phyloP scores from a whole-genome alignment of 2,329 filamentous ascomycete genomes.

The Colletotrichum siamense region DNA sequence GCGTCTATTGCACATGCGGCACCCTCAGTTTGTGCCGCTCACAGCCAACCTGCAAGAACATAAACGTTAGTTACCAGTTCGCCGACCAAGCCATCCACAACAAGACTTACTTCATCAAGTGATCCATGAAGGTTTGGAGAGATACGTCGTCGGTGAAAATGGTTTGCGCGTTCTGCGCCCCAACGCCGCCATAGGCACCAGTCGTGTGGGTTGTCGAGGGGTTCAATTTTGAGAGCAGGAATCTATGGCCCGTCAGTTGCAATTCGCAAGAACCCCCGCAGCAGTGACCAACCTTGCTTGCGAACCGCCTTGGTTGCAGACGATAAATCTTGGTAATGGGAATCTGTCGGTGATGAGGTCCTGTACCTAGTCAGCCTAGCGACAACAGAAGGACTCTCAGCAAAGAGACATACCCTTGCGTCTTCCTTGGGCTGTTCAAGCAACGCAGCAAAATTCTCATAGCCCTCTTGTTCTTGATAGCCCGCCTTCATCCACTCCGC shows the following conservation, averaged over 20 bases:
- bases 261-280: neutral
- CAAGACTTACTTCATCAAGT: constrained; percentile 89
- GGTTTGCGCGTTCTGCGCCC: constrained; percentile 87
- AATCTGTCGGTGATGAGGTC: constrained; percentile 97
- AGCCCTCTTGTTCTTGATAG: constrained; percentile 97
- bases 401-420: constrained; percentile 71
- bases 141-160: constrained; percentile 99
- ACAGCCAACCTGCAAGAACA: constrained; percentile 57
- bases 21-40: constrained; percentile 65
- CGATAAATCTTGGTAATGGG: constrained; percentile 97
- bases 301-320: constrained; percentile 97
- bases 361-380: constrained; percentile 46
- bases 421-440: constrained; percentile 96
- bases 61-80: constrained; percentile 10
- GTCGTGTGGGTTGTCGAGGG: constrained; percentile 96
- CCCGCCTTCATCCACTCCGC: constrained; percentile 98
- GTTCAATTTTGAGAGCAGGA: constrained; percentile 95
- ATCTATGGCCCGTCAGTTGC: constrained; percentile 56
- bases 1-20: neutral
- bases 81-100: neutral
- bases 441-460: constrained; percentile 91
- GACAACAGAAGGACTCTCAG: neutral
- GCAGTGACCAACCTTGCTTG: constrained; percentile 63
- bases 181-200: constrained; percentile 87
- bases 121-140: constrained; percentile 98